phyloP scores from a whole-genome alignment of 2,329 filamentous ascomycete species.

The Myriosclerotinia scirpicola region DNA sequence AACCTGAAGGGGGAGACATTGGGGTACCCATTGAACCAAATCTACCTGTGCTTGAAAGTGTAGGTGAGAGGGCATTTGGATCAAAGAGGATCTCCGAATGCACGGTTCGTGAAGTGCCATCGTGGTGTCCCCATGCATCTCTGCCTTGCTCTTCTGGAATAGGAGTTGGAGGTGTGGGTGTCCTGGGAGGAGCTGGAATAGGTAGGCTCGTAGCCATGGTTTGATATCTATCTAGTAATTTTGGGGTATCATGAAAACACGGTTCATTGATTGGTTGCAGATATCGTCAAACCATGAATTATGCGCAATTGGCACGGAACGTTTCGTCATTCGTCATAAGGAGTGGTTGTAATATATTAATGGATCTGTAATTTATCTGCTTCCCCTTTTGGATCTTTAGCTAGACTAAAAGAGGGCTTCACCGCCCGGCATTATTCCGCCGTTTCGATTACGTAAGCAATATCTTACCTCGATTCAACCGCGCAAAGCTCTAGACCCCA shows the following conservation, averaged over 20 bases:
- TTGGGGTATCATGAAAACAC: conserved; percentile 15
- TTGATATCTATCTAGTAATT: conserved; percentile 20
- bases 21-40: conserved; percentile 42
- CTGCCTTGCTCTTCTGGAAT: conserved; percentile 43
- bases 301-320: conserved; percentile 6
- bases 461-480: conserved; percentile 17
- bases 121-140: conserved; percentile 15
- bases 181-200: conserved; percentile 60
- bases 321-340: conserved; percentile 16
- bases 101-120: conserved; percentile 31
- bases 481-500: conserved; percentile 19
- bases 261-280: conserved; percentile 8
- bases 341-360: conserved; percentile 22
- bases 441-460: conserved; percentile 6
- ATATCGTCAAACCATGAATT: conserved; percentile 8
- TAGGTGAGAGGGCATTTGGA: conserved; percentile 49
- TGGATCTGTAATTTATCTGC: conserved; percentile 23
- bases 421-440: neutral
- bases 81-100: conserved; percentile 43
- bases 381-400: conserved; percentile 15
- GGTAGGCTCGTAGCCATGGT: conserved; percentile 59
- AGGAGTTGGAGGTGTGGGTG: conserved; percentile 61
- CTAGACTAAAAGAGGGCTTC: neutral
- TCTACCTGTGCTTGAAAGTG: conserved; percentile 32
- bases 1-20: conserved; percentile 34